Evolutionary conservation across 257 asterid species (phyloP).

Genomic region (Linaria vulgaris): DNA sequence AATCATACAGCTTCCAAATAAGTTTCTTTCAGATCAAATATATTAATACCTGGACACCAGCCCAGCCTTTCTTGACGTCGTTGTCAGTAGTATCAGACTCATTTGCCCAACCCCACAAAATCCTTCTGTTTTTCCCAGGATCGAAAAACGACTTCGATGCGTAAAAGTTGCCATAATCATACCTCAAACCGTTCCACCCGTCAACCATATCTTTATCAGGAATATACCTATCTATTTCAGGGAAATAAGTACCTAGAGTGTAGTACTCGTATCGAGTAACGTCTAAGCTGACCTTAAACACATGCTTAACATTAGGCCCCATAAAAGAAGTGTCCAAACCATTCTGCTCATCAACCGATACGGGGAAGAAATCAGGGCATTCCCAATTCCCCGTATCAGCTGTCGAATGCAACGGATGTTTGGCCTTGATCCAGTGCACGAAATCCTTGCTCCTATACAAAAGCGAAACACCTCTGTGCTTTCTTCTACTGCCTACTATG

Average conservation of each 20-base stretch:
- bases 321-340: slow-evolving; percentile 57
- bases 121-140: slow-evolving; percentile 47
- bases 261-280: slow-evolving; percentile 50
- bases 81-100: slow-evolving; percentile 49
- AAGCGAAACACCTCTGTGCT: slow-evolving; percentile 44
- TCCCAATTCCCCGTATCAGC: slow-evolving; percentile 62
- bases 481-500: slow-evolving; percentile 43
- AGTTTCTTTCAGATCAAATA: too few species aligned
- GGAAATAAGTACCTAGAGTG: slow-evolving; percentile 49
- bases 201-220: slow-evolving; percentile 54
- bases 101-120: slow-evolving; percentile 79
- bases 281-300: slow-evolving; percentile 67
- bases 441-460: slow-evolving; percentile 62
- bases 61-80: slow-evolving; percentile 67
- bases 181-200: slow-evolving; percentile 51
- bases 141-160: slow-evolving; percentile 82
- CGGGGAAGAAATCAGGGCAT: slow-evolving; percentile 79
- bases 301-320: slow-evolving; percentile 47
- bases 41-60: slow-evolving; percentile 59
- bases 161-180: slow-evolving; percentile 71
- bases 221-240: slow-evolving; percentile 35
- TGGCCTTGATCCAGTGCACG: slow-evolving; percentile 45
- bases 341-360: slow-evolving; percentile 19
- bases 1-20: background rate
- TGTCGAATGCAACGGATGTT: slow-evolving; percentile 47